Percentiles rank a stretch among this genome's conserved stretches.
phyloP scores from a whole-genome alignment of 2,329 filamentous ascomycete species.

The Myriosclerotinia duriaeana region DNA sequence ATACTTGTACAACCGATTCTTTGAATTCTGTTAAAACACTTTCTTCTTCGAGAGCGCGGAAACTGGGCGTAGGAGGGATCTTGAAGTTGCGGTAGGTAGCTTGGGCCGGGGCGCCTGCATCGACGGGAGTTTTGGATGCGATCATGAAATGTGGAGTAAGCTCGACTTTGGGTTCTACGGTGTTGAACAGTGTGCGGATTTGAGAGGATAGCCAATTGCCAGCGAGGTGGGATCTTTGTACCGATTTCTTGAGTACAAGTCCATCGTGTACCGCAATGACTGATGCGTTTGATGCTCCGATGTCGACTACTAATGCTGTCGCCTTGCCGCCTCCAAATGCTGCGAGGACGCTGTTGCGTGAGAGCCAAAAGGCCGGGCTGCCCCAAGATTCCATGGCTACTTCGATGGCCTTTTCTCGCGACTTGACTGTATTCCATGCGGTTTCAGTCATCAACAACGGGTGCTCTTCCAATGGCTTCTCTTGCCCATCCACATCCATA shows the following conservation, averaged over 20 bases:
- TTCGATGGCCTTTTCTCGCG: conserved; percentile 91
- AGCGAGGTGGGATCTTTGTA: conserved; percentile 80
- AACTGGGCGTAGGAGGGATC: conserved; percentile 63
- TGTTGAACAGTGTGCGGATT: conserved; percentile 75
- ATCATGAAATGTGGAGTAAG: conserved; percentile 85
- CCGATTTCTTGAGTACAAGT: conserved; percentile 86
- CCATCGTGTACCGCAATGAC: conserved; percentile 93
- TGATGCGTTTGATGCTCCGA: conserved; percentile 84
- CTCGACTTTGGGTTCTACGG: conserved; percentile 66
- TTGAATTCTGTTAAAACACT: conserved; percentile 94
- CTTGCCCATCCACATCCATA: conserved; percentile 55
- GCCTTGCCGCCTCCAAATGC: conserved; percentile 92
- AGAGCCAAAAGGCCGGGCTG: conserved; percentile 90
- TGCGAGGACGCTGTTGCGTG: conserved; percentile 82
- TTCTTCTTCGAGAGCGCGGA: conserved; percentile 84
- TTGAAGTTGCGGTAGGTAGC: conserved; percentile 71
- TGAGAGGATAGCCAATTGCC: conserved; percentile 90
- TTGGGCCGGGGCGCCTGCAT: conserved; percentile 77
- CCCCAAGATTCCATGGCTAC: conserved; percentile 98
- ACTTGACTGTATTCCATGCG: conserved; percentile 85
- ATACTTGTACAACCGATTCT: conserved; percentile 92
- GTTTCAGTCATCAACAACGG: conserved; percentile 92
- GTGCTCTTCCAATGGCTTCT: conserved; percentile 84
- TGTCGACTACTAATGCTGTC: conserved; percentile 86
- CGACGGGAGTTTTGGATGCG: conserved; percentile 82